Percentiles rank a stretch among this genome's conserved stretches.
phyloP scores from a whole-genome alignment of 75 land plant species.

The Isoetes taiwanensis region DNA sequence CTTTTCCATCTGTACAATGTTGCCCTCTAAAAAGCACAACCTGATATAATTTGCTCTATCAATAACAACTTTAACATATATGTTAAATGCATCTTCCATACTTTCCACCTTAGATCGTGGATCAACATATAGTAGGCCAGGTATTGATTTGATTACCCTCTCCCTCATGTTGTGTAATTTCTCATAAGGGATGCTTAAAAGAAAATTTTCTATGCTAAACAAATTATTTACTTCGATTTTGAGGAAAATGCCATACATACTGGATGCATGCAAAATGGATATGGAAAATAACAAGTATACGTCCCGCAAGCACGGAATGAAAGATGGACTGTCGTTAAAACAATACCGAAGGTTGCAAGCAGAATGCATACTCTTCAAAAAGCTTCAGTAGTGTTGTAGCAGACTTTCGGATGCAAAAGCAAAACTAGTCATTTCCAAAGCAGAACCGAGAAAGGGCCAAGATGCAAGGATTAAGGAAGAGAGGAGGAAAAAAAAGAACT shows the following conservation, averaged over 20 bases:
- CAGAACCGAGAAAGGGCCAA: too few species aligned
- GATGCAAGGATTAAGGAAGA: too few species aligned
- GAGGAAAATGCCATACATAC: constrained; percentile 86
- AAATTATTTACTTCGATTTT: constrained; percentile 47
- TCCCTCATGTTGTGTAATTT: constrained; percentile 69
- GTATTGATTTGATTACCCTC: constrained; percentile 64
- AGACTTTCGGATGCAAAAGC: too few species aligned
- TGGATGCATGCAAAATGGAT: constrained; percentile 72
- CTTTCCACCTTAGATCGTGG: constrained; percentile 48
- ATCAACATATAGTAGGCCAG: constrained; percentile 70
- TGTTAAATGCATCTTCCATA: constrained; percentile 82
- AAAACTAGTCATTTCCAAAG: too few species aligned
- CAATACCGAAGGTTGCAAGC: constrained; percentile 88
- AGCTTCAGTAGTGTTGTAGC: too few species aligned
- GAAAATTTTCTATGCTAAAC: constrained; percentile 73
- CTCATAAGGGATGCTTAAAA: constrained; percentile 36
- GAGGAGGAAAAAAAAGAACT: too few species aligned
- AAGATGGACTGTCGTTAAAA: constrained; percentile 87
- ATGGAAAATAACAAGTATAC: constrained; percentile 94
- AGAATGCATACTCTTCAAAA: constrained; percentile 80
- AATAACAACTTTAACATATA: constrained; percentile 57
- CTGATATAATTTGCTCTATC: constrained; percentile 44
- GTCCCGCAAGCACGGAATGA: constrained; percentile 91
- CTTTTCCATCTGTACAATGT: too few species aligned
- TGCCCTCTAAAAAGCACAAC: constrained; percentile 32